Base-by-base conservation (phyloP, 352 stramenopile genomes). In the Phytophthora europaea region DNA sequence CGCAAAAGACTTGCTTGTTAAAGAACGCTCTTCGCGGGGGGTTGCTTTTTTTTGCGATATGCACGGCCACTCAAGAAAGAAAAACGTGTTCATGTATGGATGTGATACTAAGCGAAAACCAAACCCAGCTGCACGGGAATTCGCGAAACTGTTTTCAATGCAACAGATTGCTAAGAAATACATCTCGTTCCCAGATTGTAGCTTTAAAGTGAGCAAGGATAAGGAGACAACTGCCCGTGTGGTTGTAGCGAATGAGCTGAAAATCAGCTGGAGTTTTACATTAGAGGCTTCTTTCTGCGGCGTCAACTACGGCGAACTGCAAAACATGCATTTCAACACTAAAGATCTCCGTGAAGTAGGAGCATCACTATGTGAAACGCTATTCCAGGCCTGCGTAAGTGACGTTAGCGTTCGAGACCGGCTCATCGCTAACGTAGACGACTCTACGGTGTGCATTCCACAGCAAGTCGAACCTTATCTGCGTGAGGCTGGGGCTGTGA, bases 71-170 rank as follows among this genome's bases (percentile, higher is more conserved):
- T 97, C 86, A 0, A 79, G 94, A 16, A 98, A 98, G 74, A 96
- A 96, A 62, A 98, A 98, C 48, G 88, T 98, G 20, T 99, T 99
- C 69, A 88, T 98, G 84, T 99, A 99, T 67, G 96, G 96, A 13
- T 98, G 92, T 33, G 94, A 99, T 50, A 95, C 96, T 10, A 98
- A 97, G 65, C 91, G 93, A 58, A 77, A 83, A 22, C 83, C 90
- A 23, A 96, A 96, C 40, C 90, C 91, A 18, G 78, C 70, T 6
- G 89, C 88, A 5, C 76, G 90, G 8, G 61, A 79, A 2, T 97
- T 98, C 65, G 87, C 89, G 7, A 94, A 92, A 33, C 31, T 88
- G 18, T 87, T 95, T 26, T 74, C 88, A 6, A 78, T 66, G 55
- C 87, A 97, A 16, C 77, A 93, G 16, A 89, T 71, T 6, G 89